phyloP scores from a whole-genome alignment of 768 basidiomycete species.

The Russula sp. region DNA sequence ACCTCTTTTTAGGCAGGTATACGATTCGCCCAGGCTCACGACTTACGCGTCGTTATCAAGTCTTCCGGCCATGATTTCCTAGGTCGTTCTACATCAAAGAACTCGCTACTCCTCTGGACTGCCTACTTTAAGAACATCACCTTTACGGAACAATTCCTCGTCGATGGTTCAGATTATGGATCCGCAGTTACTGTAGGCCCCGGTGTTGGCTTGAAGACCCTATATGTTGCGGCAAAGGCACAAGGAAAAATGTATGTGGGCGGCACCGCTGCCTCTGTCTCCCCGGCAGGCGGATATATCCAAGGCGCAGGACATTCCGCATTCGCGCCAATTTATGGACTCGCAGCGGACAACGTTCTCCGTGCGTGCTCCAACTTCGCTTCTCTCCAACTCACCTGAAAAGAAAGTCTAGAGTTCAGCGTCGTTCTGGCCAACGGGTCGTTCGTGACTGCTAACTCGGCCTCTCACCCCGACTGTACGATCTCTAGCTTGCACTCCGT shows the following conservation, averaged over 20 bases:
- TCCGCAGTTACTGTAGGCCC: slow-evolving; percentile 33
- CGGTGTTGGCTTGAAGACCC: slow-evolving; percentile 27
- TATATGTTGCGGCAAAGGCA: slow-evolving; percentile 30
- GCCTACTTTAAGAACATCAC: slow-evolving; percentile 40
- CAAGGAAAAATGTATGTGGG: slow-evolving; percentile 31
- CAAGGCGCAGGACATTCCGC: slow-evolving; percentile 34
- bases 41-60: slow-evolving; percentile 38
- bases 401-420: slow-evolving; percentile 1
- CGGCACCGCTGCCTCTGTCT: slow-evolving; percentile 31
- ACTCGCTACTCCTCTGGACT: slow-evolving; percentile 44
- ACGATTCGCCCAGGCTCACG: slow-evolving; percentile 34
- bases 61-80: slow-evolving; percentile 44
- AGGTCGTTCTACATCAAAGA: slow-evolving; percentile 44
- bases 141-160: slow-evolving; percentile 33
- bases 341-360: slow-evolving; percentile 34
- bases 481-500: not conserved
- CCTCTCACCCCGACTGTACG: slow-evolving; percentile 19
- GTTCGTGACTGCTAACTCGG: slow-evolving; percentile 8
- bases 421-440: slow-evolving; percentile 22
- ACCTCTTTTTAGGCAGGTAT: slow-evolving; percentile 34
- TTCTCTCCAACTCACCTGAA: not conserved
- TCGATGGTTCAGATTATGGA: slow-evolving; percentile 32
- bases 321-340: slow-evolving; percentile 30
- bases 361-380: slow-evolving; percentile 16
- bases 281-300: slow-evolving; percentile 31